Evolutionary conservation across 2,329 filamentous ascomycete species (phyloP).

Genomic region (Paecilomyces sp.): DNA sequence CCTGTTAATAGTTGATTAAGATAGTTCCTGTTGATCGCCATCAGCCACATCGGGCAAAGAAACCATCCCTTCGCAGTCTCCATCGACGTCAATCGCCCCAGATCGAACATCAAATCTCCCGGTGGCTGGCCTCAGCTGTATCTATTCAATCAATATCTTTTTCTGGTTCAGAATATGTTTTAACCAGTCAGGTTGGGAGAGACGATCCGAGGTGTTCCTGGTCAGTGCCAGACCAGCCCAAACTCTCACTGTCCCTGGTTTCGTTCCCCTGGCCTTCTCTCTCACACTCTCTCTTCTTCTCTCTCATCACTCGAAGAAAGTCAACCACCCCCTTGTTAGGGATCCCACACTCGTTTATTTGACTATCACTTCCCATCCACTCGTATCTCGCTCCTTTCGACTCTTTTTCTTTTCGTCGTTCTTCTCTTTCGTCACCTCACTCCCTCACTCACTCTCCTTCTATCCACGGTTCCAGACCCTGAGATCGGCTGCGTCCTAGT

Average conservation of each 20-base stretch:
- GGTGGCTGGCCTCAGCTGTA: neutral
- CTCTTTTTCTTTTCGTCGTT: neutral
- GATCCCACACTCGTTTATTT: neutral
- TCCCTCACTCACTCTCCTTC: neutral
- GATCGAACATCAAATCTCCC: conserved; percentile 24
- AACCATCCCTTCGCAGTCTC: neutral
- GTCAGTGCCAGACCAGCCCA: neutral
- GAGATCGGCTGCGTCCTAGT: neutral
- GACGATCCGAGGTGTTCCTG: too few relatives aligned
- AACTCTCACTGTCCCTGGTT: neutral
- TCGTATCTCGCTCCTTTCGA: neutral
- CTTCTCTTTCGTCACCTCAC: neutral
- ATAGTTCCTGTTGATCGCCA: neutral
- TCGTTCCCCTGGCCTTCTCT: neutral
- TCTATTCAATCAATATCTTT: neutral
- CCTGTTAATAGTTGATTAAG: too few relatives aligned
- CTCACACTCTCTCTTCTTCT: neutral
- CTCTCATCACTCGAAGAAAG: neutral
- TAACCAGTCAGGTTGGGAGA: neutral
- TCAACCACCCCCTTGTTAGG: neutral
- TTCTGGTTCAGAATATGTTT: neutral
- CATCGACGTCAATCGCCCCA: conserved; percentile 36
- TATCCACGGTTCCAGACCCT: neutral
- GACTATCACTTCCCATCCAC: neutral
- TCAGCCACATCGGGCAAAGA: neutral